Conservation (phyloP, 139 green algal genomes). For the Diplosphaera chodatii region DNA sequence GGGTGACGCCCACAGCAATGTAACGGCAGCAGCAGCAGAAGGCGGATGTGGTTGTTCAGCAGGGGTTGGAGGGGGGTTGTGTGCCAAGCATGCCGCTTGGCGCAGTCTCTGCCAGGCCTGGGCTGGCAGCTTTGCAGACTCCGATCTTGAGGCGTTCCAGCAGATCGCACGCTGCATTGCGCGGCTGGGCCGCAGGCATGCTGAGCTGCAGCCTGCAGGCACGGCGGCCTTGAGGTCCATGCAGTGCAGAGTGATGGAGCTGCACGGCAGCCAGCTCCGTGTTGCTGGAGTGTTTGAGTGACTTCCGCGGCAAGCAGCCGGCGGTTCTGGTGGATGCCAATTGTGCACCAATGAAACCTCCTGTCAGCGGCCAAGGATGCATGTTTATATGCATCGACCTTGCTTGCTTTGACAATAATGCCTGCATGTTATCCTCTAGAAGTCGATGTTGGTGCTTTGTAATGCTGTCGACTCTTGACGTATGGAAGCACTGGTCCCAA, state of each 20-base stretch:
- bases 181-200: background rate
- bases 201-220: background rate
- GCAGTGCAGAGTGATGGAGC: background rate
- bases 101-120: constrained; percentile 1
- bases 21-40: background rate
- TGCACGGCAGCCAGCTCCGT: constrained; percentile 11
- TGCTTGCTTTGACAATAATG: too few species aligned
- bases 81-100: background rate
- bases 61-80: too few species aligned
- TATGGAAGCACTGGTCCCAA: too few species aligned
- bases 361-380: too few species aligned
- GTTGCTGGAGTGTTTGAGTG: too few species aligned
- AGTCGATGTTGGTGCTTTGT: too few species aligned
- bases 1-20: background rate
- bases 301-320: too few species aligned
- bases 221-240: background rate
- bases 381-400: too few species aligned
- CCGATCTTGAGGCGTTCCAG: constrained; percentile 16
- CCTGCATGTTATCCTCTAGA: too few species aligned
- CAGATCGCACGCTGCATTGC: constrained; percentile 12
- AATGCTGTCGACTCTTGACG: too few species aligned
- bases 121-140: background rate
- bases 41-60: background rate
- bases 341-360: too few species aligned
- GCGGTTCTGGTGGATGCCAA: too few species aligned